phyloP scores from a whole-genome alignment of 768 basidiomycete species.

The Lentinula aciculospora region DNA sequence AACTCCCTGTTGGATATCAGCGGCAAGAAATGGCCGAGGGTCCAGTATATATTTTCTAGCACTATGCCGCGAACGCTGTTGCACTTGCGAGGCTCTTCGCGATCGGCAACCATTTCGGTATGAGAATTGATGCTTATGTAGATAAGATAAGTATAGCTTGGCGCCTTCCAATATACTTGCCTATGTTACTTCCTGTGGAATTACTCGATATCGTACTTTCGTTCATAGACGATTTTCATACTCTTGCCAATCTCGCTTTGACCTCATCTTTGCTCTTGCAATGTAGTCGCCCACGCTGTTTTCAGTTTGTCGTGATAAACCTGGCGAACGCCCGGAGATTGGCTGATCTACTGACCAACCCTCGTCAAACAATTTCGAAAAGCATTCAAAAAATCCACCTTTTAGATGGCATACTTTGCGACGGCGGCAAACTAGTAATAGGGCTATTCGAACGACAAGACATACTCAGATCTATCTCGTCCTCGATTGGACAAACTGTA shows the following conservation, averaged over 20 bases:
- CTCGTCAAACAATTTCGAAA: neutral
- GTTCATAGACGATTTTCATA: neutral
- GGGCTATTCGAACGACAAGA: neutral
- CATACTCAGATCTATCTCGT: neutral
- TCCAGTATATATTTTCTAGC: neutral
- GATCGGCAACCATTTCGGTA: no score
- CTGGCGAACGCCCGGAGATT: neutral
- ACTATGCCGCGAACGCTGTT: neutral
- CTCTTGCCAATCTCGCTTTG: neutral
- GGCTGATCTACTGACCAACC: neutral
- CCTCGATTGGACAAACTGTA: neutral
- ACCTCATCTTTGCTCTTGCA: neutral
- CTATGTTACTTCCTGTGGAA: neutral
- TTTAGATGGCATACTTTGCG: neutral
- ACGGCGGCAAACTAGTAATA: no score
- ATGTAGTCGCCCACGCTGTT: neutral
- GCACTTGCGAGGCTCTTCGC: no score
- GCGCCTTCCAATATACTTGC: no score
- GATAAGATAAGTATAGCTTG: no score
- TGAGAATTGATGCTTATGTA: no score
- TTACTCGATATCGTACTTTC: neutral
- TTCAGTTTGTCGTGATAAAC: neutral
- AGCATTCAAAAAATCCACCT: neutral
- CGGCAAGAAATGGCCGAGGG: neutral
- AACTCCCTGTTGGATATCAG: neutral